These are phyloP conservation scores for Mycena kentingensis DNA, from an alignment of 768 basidiomycete genomes.

Conservation along the genomic window DNA sequence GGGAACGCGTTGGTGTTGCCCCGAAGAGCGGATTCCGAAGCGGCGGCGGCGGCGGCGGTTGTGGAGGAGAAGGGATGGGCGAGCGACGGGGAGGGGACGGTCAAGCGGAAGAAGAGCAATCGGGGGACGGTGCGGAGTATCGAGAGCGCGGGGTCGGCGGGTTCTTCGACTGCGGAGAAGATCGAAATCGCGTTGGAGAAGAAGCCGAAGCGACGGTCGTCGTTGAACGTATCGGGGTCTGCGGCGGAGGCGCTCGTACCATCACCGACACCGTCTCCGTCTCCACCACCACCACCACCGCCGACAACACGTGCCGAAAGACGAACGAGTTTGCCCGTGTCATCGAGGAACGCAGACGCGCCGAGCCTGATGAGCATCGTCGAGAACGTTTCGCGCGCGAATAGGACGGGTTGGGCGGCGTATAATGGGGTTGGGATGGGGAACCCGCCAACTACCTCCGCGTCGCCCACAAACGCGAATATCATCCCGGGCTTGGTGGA, in stretches of 20 bases:
- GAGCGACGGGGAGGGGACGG: slow-evolving; percentile 14
- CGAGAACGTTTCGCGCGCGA: slow-evolving; percentile 54
- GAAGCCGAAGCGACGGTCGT: slow-evolving; percentile 21
- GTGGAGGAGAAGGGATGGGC: slow-evolving; percentile 18
- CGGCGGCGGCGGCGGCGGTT: too few species aligned
- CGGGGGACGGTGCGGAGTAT: slow-evolving; percentile 9
- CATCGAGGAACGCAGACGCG: slow-evolving; percentile 7
- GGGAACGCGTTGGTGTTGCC: slow-evolving; percentile 18
- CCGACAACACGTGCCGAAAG: slow-evolving; percentile 16
- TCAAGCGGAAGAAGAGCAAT: slow-evolving; percentile 20
- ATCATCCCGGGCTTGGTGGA: slow-evolving; percentile 37
- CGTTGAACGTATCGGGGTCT: slow-evolving; percentile 12
- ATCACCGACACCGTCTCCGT: background rate
- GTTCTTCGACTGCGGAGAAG: slow-evolving; percentile 15
- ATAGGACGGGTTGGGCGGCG: slow-evolving; percentile 29
- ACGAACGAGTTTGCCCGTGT: slow-evolving; percentile 23
- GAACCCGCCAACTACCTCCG: slow-evolving; percentile 28
- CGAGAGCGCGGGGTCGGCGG: slow-evolving; percentile 12
- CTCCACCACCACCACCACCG: background rate
- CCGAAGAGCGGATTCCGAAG: background rate
- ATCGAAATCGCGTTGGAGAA: slow-evolving; percentile 5
- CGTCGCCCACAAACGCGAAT: slow-evolving; percentile 13
- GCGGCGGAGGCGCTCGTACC: slow-evolving; percentile 14
- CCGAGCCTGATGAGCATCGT: slow-evolving; percentile 69
- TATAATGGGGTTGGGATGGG: slow-evolving; percentile 21